Conservation (phyloP, 495 filamentous ascomycete genomes). For the Xylaria longipes region DNA sequence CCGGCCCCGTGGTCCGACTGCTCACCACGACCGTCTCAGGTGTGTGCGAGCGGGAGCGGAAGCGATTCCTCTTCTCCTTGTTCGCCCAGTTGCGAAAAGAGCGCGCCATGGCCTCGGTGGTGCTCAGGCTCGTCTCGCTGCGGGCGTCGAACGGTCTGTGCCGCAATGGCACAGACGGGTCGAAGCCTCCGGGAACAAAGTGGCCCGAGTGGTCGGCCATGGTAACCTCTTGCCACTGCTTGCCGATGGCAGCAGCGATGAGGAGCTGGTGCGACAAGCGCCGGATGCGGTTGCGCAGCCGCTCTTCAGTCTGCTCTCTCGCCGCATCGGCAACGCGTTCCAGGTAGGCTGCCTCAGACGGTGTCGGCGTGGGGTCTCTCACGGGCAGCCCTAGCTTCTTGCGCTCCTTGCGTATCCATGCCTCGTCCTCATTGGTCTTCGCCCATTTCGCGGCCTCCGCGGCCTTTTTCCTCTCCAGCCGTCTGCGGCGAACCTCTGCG, state of each 20-base stretch:
- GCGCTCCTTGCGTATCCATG: background rate
- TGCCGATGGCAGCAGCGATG: constrained; percentile 30
- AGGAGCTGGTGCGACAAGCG: constrained; percentile 33
- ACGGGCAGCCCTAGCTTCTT: constrained; percentile 17
- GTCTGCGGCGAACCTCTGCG: constrained; percentile 5
- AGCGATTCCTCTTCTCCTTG: background rate
- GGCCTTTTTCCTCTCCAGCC: background rate
- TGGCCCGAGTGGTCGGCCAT: constrained; percentile 24
- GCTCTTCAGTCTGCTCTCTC: background rate
- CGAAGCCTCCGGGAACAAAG: constrained; percentile 18
- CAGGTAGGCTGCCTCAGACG: constrained; percentile 7
- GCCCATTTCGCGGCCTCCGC: constrained; percentile 5
- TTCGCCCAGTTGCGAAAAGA: constrained; percentile 29
- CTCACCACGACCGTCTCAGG: background rate
- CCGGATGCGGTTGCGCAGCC: constrained; percentile 25
- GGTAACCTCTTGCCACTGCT: constrained; percentile 29
- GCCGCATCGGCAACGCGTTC: background rate
- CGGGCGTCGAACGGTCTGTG: constrained; percentile 25
- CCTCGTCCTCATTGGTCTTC: background rate
- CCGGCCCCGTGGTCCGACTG: constrained; percentile 13
- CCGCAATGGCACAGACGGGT: constrained; percentile 1
- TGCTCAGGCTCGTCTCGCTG: constrained; percentile 21
- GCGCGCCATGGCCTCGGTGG: constrained; percentile 29
- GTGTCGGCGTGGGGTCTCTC: constrained; percentile 16
- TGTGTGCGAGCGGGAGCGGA: background rate